Percentiles rank a stretch among this genome's conserved stretches.
Evolutionary conservation across 1,139 yeast genomes (phyloP).

Genomic region (Pichia sp.): DNA sequence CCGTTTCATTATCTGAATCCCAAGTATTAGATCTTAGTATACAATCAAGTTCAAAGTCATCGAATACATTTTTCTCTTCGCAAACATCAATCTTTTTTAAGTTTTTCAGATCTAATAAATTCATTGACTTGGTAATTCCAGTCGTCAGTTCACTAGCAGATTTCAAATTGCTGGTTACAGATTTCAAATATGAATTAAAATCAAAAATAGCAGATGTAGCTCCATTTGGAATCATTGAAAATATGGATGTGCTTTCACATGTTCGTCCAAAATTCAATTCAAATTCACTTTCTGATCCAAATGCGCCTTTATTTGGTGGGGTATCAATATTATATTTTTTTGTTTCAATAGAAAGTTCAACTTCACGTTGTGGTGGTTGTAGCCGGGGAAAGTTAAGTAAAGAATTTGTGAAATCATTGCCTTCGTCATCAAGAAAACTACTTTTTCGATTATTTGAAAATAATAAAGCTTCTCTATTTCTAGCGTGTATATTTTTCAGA

Average conservation of each 20-base stretch:
- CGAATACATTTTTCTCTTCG: conserved; percentile 10
- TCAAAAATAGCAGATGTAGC: conserved; percentile 12
- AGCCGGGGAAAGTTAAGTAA: conserved; percentile 7
- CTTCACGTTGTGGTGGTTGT: conserved; percentile 1
- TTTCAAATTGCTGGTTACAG: conserved; percentile 17
- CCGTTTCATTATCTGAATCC: conserved; percentile 17
- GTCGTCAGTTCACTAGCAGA: conserved; percentile 1
- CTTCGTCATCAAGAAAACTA: conserved; percentile 23
- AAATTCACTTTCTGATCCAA: background rate
- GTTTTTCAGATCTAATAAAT: conserved; percentile 11
- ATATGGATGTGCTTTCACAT: conserved; percentile 3
- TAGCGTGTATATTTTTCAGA: background rate
- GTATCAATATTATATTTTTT: background rate
- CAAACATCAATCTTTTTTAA: conserved; percentile 12
- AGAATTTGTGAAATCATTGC: conserved; percentile 3
- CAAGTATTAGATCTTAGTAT: conserved; percentile 16
- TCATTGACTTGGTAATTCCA: background rate
- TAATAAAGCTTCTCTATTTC: conserved; percentile 6
- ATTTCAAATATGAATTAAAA: conserved; percentile 20
- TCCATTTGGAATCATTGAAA: conserved; percentile 5
- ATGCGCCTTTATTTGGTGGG: background rate
- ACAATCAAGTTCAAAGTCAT: conserved; percentile 16
- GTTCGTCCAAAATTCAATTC: conserved; percentile 7
- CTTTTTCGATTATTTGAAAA: conserved; percentile 7
- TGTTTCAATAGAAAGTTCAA: background rate